phyloP scores from a whole-genome alignment of 805 yeast genomes.

The Pichia exigua region DNA sequence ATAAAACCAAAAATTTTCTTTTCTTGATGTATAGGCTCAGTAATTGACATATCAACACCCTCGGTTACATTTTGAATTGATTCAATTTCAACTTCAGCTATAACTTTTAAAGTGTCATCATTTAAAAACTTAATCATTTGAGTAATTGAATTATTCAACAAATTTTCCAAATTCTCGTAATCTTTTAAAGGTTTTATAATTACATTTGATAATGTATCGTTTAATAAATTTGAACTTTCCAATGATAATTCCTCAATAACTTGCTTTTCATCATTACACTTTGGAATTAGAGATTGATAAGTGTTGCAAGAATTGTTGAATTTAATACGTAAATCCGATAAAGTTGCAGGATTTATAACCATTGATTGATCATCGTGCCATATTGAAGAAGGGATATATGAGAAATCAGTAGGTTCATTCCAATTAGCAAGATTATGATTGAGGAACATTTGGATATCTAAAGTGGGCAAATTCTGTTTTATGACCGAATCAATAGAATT shows the following conservation, averaged over 20 bases:
- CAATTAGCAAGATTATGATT: slow-evolving; percentile 74
- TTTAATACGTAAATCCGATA: slow-evolving; percentile 45
- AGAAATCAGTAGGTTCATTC: slow-evolving; percentile 82
- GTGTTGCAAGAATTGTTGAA: slow-evolving; percentile 35
- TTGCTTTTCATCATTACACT: slow-evolving; percentile 43
- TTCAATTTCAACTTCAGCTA: slow-evolving; percentile 81
- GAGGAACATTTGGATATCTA: slow-evolving; percentile 85
- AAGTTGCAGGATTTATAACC: slow-evolving; percentile 44
- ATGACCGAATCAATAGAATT: slow-evolving; percentile 48
- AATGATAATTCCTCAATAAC: slow-evolving; percentile 35
- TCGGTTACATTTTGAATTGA: slow-evolving; percentile 81
- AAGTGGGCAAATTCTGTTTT: slow-evolving; percentile 58
- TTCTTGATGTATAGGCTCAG: slow-evolving; percentile 42
- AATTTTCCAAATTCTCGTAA: slow-evolving; percentile 38
- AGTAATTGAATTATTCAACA: slow-evolving; percentile 43
- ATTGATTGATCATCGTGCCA: slow-evolving; percentile 95
- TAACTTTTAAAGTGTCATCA: slow-evolving; percentile 67
- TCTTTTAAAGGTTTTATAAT: slow-evolving; percentile 34
- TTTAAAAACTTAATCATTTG: slow-evolving; percentile 55
- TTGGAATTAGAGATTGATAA: slow-evolving; percentile 33
- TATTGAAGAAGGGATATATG: slow-evolving; percentile 79
- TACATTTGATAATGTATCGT: slow-evolving; percentile 28
- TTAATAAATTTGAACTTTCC: slow-evolving; percentile 29
- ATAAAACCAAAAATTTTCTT: slow-evolving; percentile 45
- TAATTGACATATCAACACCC: slow-evolving; percentile 59